A percentile compares a stretch with the other conserved stretches of the same genome.
Evolutionary conservation across 164 flowering plant species (phyloP).

Genomic region (Aristolochia fimbriata): DNA sequence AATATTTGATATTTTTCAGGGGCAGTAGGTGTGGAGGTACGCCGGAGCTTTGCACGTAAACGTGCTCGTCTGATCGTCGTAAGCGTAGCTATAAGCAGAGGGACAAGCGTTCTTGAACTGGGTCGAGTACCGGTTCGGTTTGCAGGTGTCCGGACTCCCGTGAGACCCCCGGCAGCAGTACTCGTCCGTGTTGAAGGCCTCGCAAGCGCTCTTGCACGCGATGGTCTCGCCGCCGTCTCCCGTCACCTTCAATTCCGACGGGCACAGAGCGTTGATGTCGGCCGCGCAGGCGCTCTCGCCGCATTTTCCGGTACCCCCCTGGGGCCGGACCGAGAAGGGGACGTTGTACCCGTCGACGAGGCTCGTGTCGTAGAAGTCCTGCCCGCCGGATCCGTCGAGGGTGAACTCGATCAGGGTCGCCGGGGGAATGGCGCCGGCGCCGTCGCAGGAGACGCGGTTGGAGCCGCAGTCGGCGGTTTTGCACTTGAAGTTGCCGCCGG

Average conservation of each 20-base stretch:
- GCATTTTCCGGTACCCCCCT: slow-evolving; percentile 8
- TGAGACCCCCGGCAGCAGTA: slow-evolving; percentile 21
- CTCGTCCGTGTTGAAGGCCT: slow-evolving; percentile 12
- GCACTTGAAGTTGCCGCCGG: slow-evolving; percentile 18
- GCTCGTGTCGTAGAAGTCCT: slow-evolving; percentile 28
- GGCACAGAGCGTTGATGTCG: slow-evolving; percentile 14
- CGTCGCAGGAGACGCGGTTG: slow-evolving; percentile 21
- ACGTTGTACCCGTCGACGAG: slow-evolving; percentile 33
- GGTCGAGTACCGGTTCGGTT: slow-evolving; percentile 17
- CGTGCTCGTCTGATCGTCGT: slow-evolving; percentile 20
- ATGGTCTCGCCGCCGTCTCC: slow-evolving; percentile 8
- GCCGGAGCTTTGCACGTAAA: slow-evolving; percentile 19
- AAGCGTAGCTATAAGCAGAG: slow-evolving; percentile 26
- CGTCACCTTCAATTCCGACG: slow-evolving; percentile 11
- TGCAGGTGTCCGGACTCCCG: slow-evolving; percentile 11
- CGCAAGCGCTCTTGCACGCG: slow-evolving; percentile 24
- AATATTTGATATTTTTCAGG: slow-evolving; percentile 7
- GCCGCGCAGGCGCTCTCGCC: slow-evolving; percentile 9
- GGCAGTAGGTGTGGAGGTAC: slow-evolving; percentile 22
- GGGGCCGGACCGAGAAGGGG: slow-evolving; percentile 5
- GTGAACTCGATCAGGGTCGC: slow-evolving; percentile 31
- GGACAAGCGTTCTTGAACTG: slow-evolving; percentile 25
- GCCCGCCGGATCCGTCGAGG: slow-evolving; percentile 4
- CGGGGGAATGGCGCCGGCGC: slow-evolving; percentile 32
- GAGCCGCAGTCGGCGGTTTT: slow-evolving; percentile 31